Evolutionary conservation across 148 eudicot genomes (phyloP).

Genomic region (Arctostaphylos glauca): DNA sequence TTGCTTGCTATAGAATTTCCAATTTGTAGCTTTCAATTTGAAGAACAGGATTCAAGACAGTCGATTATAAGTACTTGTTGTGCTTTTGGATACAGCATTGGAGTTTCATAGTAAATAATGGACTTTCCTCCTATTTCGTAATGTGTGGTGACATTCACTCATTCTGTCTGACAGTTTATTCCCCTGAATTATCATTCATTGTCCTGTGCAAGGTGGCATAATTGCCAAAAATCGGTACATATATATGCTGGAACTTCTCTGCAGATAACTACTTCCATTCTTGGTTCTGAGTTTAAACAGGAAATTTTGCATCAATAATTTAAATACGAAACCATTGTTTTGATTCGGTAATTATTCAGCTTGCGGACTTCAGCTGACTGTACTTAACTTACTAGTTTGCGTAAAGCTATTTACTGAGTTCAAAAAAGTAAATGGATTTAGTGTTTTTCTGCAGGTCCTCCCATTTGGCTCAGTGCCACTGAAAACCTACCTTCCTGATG

Average conservation of each 20-base stretch:
- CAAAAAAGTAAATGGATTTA: neutral
- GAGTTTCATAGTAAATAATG: neutral
- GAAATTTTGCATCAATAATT: slow-evolving; percentile 1
- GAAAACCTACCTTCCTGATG: slow-evolving; percentile 56
- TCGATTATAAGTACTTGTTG: neutral
- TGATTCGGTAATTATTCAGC: neutral
- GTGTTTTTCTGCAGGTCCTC: slow-evolving; percentile 28
- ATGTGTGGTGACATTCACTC: neutral
- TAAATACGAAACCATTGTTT: neutral
- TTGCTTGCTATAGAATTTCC: neutral
- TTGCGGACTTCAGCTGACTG: neutral
- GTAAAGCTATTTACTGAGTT: slow-evolving; percentile 11
- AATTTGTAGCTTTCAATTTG: neutral
- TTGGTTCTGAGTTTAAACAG: neutral
- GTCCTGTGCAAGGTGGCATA: neutral
- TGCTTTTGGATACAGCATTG: neutral
- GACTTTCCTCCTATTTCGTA: neutral
- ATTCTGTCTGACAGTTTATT: neutral
- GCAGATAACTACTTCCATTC: neutral
- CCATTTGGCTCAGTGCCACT: slow-evolving; percentile 60
- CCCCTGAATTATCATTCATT: neutral
- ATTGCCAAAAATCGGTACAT: neutral
- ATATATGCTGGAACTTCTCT: neutral
- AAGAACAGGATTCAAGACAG: neutral
- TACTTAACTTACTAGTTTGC: slow-evolving; percentile 10